Evolutionary conservation across 345 rosid species (phyloP).

Genomic region (Erysimum cheiranthoides): DNA sequence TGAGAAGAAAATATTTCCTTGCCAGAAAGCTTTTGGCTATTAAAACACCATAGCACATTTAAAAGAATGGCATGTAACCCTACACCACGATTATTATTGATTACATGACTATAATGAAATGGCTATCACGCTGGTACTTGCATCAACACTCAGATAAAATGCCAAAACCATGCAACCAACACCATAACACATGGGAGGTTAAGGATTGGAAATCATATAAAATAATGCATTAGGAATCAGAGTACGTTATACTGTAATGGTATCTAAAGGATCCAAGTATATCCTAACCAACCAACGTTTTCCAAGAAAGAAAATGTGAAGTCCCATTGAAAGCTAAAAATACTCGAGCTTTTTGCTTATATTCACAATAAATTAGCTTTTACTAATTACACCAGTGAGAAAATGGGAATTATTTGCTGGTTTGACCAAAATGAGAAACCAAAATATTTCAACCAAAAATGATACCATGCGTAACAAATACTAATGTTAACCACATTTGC

Average conservation of each 20-base stretch:
- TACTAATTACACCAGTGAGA: neutral
- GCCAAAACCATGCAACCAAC: slow-evolving; percentile 28
- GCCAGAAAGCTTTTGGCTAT: slow-evolving; percentile 7
- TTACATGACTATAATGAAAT: neutral
- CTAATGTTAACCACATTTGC: too few relatives aligned
- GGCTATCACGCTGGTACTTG: slow-evolving; percentile 27
- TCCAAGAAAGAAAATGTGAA: neutral
- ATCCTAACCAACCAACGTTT: slow-evolving; percentile 15
- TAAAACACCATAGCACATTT: neutral
- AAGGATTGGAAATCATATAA: slow-evolving; percentile 4
- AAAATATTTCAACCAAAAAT: too few relatives aligned
- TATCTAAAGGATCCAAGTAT: neutral
- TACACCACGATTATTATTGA: slow-evolving; percentile 8
- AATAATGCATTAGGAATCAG: slow-evolving; percentile 7
- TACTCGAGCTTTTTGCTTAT: neutral
- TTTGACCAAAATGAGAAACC: slow-evolving; percentile 7
- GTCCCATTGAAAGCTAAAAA: slow-evolving; percentile 18
- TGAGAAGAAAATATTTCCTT: slow-evolving; percentile 24
- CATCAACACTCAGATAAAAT: slow-evolving; percentile 17
- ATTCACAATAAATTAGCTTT: slow-evolving; percentile 3
- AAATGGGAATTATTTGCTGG: slow-evolving; percentile 11
- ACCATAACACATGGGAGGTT: neutral
- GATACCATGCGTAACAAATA: too few relatives aligned
- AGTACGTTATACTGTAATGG: neutral
- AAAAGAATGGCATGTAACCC: slow-evolving; percentile 20